Conservation (phyloP, 2,329 filamentous ascomycete species). For the Zasmidium citrigriseum region DNA sequence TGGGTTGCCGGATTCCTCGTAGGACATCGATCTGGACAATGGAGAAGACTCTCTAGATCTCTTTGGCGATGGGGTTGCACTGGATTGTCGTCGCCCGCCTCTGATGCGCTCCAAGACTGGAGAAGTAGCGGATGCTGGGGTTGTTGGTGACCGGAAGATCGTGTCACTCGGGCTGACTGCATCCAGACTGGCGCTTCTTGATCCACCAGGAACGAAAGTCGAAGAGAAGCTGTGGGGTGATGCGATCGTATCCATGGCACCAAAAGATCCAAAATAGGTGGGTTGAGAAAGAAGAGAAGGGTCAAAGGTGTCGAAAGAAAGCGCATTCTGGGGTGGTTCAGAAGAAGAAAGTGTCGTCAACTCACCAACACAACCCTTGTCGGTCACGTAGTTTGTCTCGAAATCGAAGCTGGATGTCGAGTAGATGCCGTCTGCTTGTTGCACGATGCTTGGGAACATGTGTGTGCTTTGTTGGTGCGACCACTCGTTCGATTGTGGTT, state of each 20-base stretch:
- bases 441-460: conserved; percentile 65
- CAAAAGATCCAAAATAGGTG: not conserved
- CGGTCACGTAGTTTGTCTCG: conserved; percentile 48
- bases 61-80: conserved; percentile 5
- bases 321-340: conserved; percentile 22
- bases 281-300: conserved; percentile 14
- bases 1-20: conserved; percentile 10
- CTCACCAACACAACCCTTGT: conserved; percentile 55
- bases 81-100: conserved; percentile 15
- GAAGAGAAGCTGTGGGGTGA: not conserved
- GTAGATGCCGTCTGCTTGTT: conserved; percentile 56
- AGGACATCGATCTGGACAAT: conserved; percentile 13
- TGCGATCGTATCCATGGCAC: not conserved
- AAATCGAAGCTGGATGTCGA: conserved; percentile 60
- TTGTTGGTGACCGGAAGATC: conserved; percentile 29
- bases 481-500: conserved; percentile 63
- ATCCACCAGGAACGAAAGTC: not conserved
- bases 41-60: conserved; percentile 12
- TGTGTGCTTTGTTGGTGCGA: conserved; percentile 45
- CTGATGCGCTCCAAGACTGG: conserved; percentile 28
- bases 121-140: conserved; percentile 30
- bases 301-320: conserved; percentile 9
- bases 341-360: conserved; percentile 42
- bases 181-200: conserved; percentile 10
- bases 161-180: conserved; percentile 17